Evolutionary conservation across 768 basidiomycete genomes (phyloP).

Genomic region (Bullera alba): DNA sequence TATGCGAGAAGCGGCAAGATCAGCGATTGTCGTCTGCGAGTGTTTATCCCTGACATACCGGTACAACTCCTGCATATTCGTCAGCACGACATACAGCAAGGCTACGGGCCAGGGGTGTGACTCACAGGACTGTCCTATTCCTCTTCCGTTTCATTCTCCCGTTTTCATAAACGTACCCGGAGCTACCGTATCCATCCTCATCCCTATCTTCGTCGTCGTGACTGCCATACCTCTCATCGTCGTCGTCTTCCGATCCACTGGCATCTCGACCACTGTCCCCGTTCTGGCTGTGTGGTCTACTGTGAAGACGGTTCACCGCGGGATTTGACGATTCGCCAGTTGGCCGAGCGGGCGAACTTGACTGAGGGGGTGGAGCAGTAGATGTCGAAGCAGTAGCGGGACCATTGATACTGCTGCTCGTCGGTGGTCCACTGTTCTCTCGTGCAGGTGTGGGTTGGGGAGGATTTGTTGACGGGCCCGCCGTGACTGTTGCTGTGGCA

Average conservation of each 20-base stretch:
- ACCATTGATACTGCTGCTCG: too few species aligned
- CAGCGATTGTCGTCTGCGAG: too few species aligned
- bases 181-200: constrained; percentile 3
- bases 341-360: too few species aligned
- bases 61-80: constrained; percentile 30
- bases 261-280: not conserved
- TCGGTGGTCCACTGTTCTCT: not conserved
- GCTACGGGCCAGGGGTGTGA: not conserved
- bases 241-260: not conserved
- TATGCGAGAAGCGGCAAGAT: too few species aligned
- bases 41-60: constrained; percentile 12
- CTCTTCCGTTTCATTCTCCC: constrained; percentile 30
- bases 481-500: too few species aligned
- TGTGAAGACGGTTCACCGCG: too few species aligned
- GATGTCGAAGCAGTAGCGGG: too few species aligned
- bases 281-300: too few species aligned
- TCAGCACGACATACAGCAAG: not conserved
- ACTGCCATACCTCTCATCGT: constrained; percentile 7
- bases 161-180: constrained; percentile 8
- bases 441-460: too few species aligned
- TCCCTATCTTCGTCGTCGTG: constrained; percentile 16
- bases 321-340: too few species aligned
- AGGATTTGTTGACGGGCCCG: too few species aligned
- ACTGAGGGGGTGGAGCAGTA: too few species aligned
- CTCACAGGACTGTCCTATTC: constrained; percentile 36